phyloP scores from a whole-genome alignment of 2,329 filamentous ascomycete species.

The Hymenoscyphus fraxineus region DNA sequence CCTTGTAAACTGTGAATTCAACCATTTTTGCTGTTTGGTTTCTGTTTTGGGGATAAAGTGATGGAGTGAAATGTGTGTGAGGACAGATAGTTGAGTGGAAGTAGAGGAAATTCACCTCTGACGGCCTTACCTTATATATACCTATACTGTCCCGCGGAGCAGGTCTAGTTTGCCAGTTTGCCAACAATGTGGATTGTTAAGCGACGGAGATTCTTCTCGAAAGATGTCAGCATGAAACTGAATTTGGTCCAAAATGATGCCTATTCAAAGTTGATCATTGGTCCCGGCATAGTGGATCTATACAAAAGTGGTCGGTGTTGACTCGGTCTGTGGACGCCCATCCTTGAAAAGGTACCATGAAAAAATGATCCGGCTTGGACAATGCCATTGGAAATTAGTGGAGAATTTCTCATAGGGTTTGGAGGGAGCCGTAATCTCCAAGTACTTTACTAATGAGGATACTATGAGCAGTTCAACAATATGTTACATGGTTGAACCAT shows the following conservation, averaged over 20 bases:
- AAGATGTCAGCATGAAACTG: not conserved
- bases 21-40: conserved; percentile 20
- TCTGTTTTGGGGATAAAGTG: not conserved
- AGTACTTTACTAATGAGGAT: not conserved
- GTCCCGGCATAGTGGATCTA: not conserved
- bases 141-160: not conserved
- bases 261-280: not conserved
- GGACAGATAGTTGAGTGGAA: not conserved
- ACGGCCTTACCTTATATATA: not conserved
- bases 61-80: not conserved
- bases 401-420: not conserved
- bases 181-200: conserved; percentile 5
- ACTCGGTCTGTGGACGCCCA: not conserved
- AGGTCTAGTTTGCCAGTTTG: not conserved
- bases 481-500: not conserved
- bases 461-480: not conserved
- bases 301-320: not conserved
- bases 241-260: conserved; percentile 5
- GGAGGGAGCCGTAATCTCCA: not conserved
- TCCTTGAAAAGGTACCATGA: not conserved
- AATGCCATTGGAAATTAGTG: not conserved
- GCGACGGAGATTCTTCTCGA: not conserved
- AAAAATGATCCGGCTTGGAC: not conserved
- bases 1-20: conserved; percentile 61
- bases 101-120: not conserved